Evolutionary conservation across 2,329 filamentous ascomycete species (phyloP), one percentile per base, ranked within the genome.

Genomic region (Cryphonectria nitschkei): DNA sequence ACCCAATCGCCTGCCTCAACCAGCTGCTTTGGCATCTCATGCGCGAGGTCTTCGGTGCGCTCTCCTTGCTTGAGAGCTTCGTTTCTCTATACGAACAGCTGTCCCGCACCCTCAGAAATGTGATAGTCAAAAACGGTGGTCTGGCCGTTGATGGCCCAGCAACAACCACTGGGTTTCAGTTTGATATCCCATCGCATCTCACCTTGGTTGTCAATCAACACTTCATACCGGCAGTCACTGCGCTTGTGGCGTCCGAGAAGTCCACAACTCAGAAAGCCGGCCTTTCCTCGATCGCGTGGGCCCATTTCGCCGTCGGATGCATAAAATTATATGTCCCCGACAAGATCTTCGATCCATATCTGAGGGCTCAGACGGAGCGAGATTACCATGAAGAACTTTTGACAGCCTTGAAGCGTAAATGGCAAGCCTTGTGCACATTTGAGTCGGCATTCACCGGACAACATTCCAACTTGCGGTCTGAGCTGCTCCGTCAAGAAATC

Each of bases 281-380:
- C 1, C 79, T 81, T 66, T 81, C 85, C 29, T 86, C 88, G 29
- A 81, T 91, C 32, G 91, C 92, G 6, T 96, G 95, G 89, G 85
- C 94, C 39, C 86, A 92, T 66, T 90, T 97, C 72, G 91, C 93
- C 1, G 81, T 95, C 29, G 90, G 91, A 22, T 88, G 91, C 54
- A 84, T 98, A 64, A 88, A 88, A 73, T 85, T 98, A 2, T 98
- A 95, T 77, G 90, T 98, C 2, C 95, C 97, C 0, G 92, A 97
- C 79, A 90, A 91, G 74, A 87, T 92, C 3, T 96, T 95, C 76
- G 96, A 99, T 79, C 96, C 96, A 1, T 88, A 90, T 71, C 83
- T 90, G 70, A 84, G 87, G 67, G 87, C 88, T 6, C 84, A 87
- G 67, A 87, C 97, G 26, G 90, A 94, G 75, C 87, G 89, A 29